phyloP scores from a whole-genome alignment of 805 yeast species.

The Clavispora carvajalis region DNA sequence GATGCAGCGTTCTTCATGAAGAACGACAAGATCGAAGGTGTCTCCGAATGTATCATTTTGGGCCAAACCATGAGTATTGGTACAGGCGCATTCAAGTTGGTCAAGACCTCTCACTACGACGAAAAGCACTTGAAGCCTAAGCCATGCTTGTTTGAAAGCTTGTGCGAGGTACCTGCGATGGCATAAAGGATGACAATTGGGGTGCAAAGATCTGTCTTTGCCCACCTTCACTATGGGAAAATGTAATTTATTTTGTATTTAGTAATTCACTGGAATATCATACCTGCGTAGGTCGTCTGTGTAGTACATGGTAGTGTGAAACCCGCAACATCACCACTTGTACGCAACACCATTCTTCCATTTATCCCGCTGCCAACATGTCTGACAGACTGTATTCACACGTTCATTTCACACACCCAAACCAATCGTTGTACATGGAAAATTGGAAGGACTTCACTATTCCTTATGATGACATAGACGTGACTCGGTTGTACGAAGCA shows the following conservation, averaged over 20 bases:
- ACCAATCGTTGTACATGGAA: slow-evolving; percentile 38
- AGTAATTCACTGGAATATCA: background rate
- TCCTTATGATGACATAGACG: slow-evolving; percentile 39
- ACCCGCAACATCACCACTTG: background rate
- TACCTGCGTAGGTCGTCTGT: background rate
- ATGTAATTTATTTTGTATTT: background rate
- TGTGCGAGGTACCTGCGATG: slow-evolving; percentile 22
- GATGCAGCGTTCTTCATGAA: slow-evolving; percentile 99
- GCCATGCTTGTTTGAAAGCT: slow-evolving; percentile 44
- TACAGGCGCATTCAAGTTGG: slow-evolving; percentile 91
- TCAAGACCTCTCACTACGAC: slow-evolving; percentile 48
- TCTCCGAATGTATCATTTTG: slow-evolving; percentile 91
- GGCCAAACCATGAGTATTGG: slow-evolving; percentile 98
- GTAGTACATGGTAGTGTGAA: background rate
- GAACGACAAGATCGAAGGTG: slow-evolving; percentile 93
- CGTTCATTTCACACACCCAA: slow-evolving; percentile 33
- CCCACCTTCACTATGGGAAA: background rate
- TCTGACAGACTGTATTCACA: slow-evolving; percentile 20
- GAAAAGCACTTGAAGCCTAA: slow-evolving; percentile 38
- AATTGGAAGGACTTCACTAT: slow-evolving; percentile 37
- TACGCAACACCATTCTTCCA: too few relatives aligned
- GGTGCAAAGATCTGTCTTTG: background rate
- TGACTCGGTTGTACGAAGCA: slow-evolving; percentile 32
- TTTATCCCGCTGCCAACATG: background rate
- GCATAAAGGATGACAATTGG: slow-evolving; percentile 4